Base-by-base conservation (phyloP, 768 basidiomycete genomes). In the Suillus placidus region DNA sequence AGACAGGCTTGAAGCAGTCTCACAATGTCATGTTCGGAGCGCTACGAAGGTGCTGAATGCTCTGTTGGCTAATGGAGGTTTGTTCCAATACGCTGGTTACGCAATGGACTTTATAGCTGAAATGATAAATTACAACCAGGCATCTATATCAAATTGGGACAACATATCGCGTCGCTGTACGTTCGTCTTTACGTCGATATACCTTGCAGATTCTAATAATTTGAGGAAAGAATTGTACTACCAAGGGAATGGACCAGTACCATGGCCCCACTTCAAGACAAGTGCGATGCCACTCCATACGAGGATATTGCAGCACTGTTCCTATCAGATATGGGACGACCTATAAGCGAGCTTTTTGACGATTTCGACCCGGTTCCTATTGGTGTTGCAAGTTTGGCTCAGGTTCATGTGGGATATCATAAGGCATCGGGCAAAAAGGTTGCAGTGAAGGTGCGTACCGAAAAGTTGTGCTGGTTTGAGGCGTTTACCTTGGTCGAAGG, bases 301-400 rank as follows among this genome's bases (percentile, higher is more conserved):
- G 85, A 90, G 70, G 90, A 89, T 65, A 76, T 98, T 13, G 87
- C 95, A 68, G 79, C 77, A 1, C 84, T 99, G 71, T 91, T 99
- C 76, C 70, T 88, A 20, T 80, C 83, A 10, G 97, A 99, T 74
- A 90, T 95, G 76, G 94, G 92, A 8, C 74, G 78, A 45, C 81
- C 87, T 0, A 84, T 97, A 43, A 80, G 83, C 2, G 90, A 92
- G 23, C 76, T 95, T 38, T 98, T 99, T 71, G 86, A 87, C 14
- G 87, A 94, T 66, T 97, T 99, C 73, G 88, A 97, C 69, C 88
- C 88, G 6, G 80, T 82, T 20, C 97, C 97, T 8, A 93, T 99
- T 54, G 97, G 97, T 3, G 95, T 98, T 18, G 97, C 97, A 14
- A 97, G 94, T 71, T 79, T 98, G 43, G 97, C 97, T 6, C 97